A percentile compares a stretch with the other conserved stretches of the same genome.
These are phyloP conservation scores for Vickermania ingenoplastis DNA, from an alignment of 208 protist genomes.

Conservation along the genomic window DNA sequence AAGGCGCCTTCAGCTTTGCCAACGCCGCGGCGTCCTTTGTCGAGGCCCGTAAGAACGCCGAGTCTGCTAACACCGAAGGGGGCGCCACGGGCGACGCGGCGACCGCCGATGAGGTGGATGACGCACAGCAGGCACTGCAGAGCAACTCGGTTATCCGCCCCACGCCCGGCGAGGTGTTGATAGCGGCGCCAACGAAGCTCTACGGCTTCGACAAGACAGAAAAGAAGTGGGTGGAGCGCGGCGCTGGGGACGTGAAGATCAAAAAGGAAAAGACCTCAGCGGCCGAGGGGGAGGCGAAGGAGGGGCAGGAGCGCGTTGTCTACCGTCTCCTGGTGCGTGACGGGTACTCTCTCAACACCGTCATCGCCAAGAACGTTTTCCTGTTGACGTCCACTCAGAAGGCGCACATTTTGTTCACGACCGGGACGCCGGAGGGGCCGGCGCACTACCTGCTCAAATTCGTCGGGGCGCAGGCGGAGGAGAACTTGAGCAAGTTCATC, in stretches of 20 bases:
- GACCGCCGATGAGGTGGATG: constrained; percentile 12
- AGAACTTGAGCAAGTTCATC: constrained; percentile 38
- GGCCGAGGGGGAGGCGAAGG: constrained; percentile 5
- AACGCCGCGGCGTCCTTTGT: constrained; percentile 56
- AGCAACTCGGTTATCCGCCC: constrained; percentile 13
- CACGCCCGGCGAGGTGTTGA: constrained; percentile 33
- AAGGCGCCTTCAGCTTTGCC: constrained; percentile 48
- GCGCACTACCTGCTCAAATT: constrained; percentile 65
- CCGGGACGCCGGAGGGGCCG: constrained; percentile 17
- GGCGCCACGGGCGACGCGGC: neutral
- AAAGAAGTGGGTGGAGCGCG: constrained; percentile 56
- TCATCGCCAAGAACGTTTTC: constrained; percentile 32
- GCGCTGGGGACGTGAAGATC: constrained; percentile 56
- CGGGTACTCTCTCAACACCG: constrained; percentile 67
- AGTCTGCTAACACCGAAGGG: constrained; percentile 4
- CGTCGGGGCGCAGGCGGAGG: constrained; percentile 34
- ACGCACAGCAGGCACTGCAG: constrained; percentile 7
- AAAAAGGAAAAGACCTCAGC: constrained; percentile 19
- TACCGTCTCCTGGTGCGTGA: constrained; percentile 76
- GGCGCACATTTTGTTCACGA: constrained; percentile 45
- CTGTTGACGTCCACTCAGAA: constrained; percentile 30
- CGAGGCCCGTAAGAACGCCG: constrained; percentile 39
- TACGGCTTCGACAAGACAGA: constrained; percentile 51
- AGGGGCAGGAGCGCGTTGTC: constrained; percentile 9
- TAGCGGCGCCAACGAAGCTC: constrained; percentile 38